Evolutionary conservation across 2,329 filamentous ascomycete genomes (phyloP).

Genomic region (Raffaelea ambrosiae): DNA sequence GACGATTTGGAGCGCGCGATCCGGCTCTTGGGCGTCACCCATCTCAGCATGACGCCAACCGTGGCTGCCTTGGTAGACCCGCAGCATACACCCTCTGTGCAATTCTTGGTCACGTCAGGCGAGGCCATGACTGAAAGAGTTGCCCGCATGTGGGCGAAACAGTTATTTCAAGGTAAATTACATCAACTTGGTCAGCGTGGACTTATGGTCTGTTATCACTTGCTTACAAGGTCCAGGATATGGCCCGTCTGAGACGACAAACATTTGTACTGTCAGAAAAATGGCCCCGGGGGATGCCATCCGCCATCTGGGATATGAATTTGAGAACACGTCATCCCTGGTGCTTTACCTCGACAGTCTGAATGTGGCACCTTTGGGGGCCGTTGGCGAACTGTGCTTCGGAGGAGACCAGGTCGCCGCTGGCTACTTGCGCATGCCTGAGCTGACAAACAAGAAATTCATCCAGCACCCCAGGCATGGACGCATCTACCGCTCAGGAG

Average conservation of each 20-base stretch:
- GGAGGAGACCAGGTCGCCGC: conserved; percentile 72
- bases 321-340: conserved; percentile 69
- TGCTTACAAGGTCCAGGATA: conserved; percentile 39
- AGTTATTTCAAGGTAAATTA: conserved; percentile 56
- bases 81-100: conserved; percentile 57
- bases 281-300: conserved; percentile 51
- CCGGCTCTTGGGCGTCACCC: conserved; percentile 56
- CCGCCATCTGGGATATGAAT: conserved; percentile 66
- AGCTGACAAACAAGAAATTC: conserved; percentile 58
- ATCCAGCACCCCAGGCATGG: conserved; percentile 61
- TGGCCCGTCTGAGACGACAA: conserved; percentile 78
- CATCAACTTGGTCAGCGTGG: background rate
- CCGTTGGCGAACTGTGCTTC: conserved; percentile 77
- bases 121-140: conserved; percentile 71
- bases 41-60: conserved; percentile 79
- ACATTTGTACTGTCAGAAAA: conserved; percentile 70
- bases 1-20: conserved; percentile 63
- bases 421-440: conserved; percentile 62
- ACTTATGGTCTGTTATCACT: background rate
- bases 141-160: conserved; percentile 57
- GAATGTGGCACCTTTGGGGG: conserved; percentile 56
- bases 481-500: conserved; percentile 72
- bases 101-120: conserved; percentile 72
- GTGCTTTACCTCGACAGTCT: conserved; percentile 43
- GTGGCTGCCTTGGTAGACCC: conserved; percentile 70